phyloP scores from a whole-genome alignment of 2,329 filamentous ascomycete genomes.

The Berkeleyomyces basicola region DNA sequence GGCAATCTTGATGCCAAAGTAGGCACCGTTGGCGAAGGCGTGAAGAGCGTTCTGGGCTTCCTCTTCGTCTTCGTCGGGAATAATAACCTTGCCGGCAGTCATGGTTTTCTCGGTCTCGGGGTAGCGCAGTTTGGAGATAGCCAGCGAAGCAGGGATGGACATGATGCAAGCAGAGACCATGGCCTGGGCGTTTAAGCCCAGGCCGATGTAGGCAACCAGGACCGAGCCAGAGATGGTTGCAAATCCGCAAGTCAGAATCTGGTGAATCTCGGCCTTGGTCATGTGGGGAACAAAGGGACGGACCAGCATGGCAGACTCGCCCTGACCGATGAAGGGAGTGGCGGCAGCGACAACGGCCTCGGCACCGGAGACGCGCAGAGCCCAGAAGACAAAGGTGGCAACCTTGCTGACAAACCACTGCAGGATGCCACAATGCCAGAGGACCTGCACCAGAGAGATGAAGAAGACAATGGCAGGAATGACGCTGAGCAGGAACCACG shows the following conservation, averaged over 20 bases:
- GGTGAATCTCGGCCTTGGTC: conserved; percentile 76
- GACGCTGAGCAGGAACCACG: conserved; percentile 61
- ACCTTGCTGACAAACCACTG: conserved; percentile 87
- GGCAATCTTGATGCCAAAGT: conserved; percentile 73
- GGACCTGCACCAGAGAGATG: conserved; percentile 73
- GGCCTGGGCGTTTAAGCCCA: conserved; percentile 71
- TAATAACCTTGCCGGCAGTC: conserved; percentile 63
- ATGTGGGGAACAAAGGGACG: conserved; percentile 72
- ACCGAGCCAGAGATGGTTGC: conserved; percentile 84
- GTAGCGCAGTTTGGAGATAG: conserved; percentile 76
- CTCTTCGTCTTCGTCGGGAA: conserved; percentile 64
- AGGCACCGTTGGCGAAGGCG: conserved; percentile 70
- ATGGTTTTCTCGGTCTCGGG: conserved; percentile 77
- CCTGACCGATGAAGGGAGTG: conserved; percentile 86
- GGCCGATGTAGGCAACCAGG: conserved; percentile 66
- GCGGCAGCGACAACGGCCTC: conserved; percentile 89
- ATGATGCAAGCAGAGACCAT: conserved; percentile 87
- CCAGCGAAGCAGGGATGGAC: conserved; percentile 83
- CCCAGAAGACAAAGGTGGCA: conserved; percentile 83
- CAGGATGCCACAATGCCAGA: conserved; percentile 64
- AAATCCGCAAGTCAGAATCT: conserved; percentile 84
- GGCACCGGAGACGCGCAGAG: conserved; percentile 69
- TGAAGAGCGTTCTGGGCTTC: conserved; percentile 67
- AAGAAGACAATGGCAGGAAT: conserved; percentile 95
- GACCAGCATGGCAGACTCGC: conserved; percentile 86